Evolutionary conservation across 768 basidiomycete genomes (phyloP).

Genomic region (Tulasnella sp.): DNA sequence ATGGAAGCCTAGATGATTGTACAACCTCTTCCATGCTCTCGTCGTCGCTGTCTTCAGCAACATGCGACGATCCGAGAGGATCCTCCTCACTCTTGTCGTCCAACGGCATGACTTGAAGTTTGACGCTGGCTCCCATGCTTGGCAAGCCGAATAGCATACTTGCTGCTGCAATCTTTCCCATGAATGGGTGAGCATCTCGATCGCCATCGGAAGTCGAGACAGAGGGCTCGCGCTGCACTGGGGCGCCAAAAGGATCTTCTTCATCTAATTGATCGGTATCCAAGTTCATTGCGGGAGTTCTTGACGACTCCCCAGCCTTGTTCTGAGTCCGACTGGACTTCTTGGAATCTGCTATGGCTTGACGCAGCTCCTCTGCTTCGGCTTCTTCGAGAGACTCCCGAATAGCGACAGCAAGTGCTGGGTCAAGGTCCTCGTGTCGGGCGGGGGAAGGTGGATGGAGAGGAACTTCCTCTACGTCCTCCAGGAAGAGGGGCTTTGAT

Average conservation of each 20-base stretch:
- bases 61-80: neutral
- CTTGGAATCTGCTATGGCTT: conserved; percentile 5
- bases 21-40: conserved; percentile 11
- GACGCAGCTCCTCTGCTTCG: conserved; percentile 2
- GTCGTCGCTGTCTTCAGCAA: conserved; percentile 7
- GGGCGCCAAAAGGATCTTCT: conserved; percentile 21
- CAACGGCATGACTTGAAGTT: neutral
- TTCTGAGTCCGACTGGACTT: neutral
- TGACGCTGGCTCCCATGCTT: neutral
- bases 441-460: conserved; percentile 19
- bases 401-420: conserved; percentile 5
- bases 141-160: conserved; percentile 9
- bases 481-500: conserved; percentile 43
- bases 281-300: neutral
- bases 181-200: neutral
- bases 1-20: neutral
- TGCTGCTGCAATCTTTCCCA: conserved; percentile 5
- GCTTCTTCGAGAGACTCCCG: conserved; percentile 3
- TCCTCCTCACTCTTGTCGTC: neutral
- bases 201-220: neutral
- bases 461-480: conserved; percentile 27
- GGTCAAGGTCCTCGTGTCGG: conserved; percentile 6
- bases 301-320: neutral
- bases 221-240: neutral
- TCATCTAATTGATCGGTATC: conserved; percentile 26